Base-by-base conservation (phyloP, 2,329 filamentous ascomycete genomes). In the Trichoderma cornu-damae region DNA sequence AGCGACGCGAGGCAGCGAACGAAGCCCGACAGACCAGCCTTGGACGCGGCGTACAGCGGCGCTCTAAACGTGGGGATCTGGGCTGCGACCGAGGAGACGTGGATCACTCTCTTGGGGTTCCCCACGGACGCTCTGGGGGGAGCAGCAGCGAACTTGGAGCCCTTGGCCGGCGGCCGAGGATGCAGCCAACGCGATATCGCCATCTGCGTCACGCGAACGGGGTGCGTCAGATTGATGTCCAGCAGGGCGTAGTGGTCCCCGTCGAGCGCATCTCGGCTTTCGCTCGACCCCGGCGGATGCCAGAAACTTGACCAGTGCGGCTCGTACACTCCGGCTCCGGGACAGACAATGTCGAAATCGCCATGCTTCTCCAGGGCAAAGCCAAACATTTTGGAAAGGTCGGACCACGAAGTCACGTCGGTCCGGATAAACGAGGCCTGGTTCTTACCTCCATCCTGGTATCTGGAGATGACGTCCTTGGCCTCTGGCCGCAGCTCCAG, bases 121-220 rank as follows among this genome's bases (percentile, higher is more conserved):
- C 34, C 32, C 28, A 24, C 11, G 12, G 49, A 59, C 18, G 24
- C 57, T 6, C 55, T 59, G 44, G 50, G n/a, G n/a, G 57, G 57
- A n/a, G 46, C 37, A 16, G 4, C 35, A 4, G 38, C 18, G 16
- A 49, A 49, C 12, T 37, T 54, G 43, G 50, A 54, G 12, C 50
- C 50, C 34, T 51, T 8, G 7, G 28, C 18, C 1, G 32, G 57
- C 24, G 12, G 12, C 9, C 64, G 66, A 34, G 59, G 62, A 59
- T 65, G 62, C 7, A 68, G 70, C 72, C 73, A 75, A 60, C 73
- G 61, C 3, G 67, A 65, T 32, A 75, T 66, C 34, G 71, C 73
- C 24, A 75, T 62, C 63, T 75, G 72, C 32, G 67, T 70, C 43
- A 72, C 60, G 16, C 72, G 69, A 38, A 74, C 70, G 2, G 73